Evolutionary conservation across 208 protist species (phyloP).

Genomic region (Crithidia expoeki): DNA sequence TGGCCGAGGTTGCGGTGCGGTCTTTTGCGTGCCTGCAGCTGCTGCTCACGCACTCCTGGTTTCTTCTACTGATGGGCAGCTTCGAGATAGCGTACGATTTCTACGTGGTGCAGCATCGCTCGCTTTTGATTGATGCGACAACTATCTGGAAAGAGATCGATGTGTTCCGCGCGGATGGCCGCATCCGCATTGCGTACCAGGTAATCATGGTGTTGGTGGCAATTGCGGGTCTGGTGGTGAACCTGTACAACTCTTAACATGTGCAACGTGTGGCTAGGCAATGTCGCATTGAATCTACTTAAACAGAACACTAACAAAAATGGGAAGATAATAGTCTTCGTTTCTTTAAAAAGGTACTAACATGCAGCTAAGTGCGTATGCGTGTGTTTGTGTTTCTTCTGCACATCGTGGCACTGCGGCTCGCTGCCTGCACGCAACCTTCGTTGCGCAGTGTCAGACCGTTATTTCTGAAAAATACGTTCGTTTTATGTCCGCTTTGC

Average conservation of each 20-base stretch:
- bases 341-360: too few species aligned
- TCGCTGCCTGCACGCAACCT: too few species aligned
- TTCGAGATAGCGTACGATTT: conserved; percentile 70
- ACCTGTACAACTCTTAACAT: conserved; percentile 19
- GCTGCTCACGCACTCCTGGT: conserved; percentile 41
- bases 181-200: conserved; percentile 51
- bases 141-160: conserved; percentile 70
- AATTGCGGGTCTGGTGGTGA: conserved; percentile 37
- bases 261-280: not conserved
- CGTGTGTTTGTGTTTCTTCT: too few species aligned
- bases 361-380: too few species aligned
- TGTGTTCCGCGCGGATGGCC: conserved; percentile 36
- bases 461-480: too few species aligned
- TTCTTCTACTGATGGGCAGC: conserved; percentile 34
- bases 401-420: too few species aligned
- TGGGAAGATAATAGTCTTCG: not conserved
- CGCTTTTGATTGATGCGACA: conserved; percentile 67
- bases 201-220: conserved; percentile 37
- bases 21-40: conserved; percentile 55
- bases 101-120: conserved; percentile 37
- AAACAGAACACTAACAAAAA: not conserved
- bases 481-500: too few species aligned
- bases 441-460: too few species aligned
- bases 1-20: conserved; percentile 55
- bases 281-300: too few species aligned